Conservation (phyloP, 1,139 yeast species). For the Diutina sp. region DNA sequence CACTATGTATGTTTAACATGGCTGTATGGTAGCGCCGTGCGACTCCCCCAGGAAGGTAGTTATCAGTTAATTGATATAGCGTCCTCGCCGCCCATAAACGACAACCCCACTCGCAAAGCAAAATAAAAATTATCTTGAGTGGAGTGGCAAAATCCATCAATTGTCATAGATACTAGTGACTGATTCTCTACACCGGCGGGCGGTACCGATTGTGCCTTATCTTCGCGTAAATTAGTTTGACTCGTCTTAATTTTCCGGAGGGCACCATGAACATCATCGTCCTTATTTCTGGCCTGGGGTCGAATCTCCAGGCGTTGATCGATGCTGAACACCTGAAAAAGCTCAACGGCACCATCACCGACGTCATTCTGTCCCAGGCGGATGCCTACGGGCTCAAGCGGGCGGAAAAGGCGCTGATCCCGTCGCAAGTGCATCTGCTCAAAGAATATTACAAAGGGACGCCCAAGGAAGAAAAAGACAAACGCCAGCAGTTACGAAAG, state of each 20-base stretch:
- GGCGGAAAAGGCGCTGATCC: constrained; percentile 57
- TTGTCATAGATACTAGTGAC: too few species aligned
- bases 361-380: constrained; percentile 74
- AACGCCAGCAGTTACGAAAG: constrained; percentile 49
- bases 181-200: too few species aligned
- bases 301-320: constrained; percentile 85
- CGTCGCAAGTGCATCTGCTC: constrained; percentile 58
- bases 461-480: constrained; percentile 47
- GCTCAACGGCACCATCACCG: constrained; percentile 43
- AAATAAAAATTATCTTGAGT: too few species aligned
- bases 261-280: constrained; percentile 36
- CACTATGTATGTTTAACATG: neutral
- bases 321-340: constrained; percentile 45
- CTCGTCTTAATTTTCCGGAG: neutral
- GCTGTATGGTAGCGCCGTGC: neutral
- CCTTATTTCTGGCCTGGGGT: constrained; percentile 87
- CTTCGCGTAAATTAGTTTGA: neutral
- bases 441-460: constrained; percentile 65
- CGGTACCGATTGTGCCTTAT: neutral
- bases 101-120: too few species aligned
- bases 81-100: too few species aligned
- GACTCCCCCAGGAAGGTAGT: neutral
- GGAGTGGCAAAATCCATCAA: too few species aligned
- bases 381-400: constrained; percentile 77
- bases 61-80: too few species aligned